phyloP scores from a whole-genome alignment of 2,329 filamentous ascomycete species.

The Aspergillus oerlinghausenensis region DNA sequence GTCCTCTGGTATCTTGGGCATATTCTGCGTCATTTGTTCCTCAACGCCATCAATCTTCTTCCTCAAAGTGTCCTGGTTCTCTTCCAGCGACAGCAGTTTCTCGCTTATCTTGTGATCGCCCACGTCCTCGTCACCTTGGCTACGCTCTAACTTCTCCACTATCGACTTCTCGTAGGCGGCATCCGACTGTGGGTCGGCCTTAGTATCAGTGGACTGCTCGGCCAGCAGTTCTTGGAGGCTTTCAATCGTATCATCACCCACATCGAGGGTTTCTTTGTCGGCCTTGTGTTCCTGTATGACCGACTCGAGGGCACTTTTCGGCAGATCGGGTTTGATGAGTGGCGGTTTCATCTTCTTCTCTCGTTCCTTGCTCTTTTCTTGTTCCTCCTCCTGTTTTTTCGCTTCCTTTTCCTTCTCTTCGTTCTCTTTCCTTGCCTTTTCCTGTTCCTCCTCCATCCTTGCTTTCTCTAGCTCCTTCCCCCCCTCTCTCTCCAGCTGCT shows the following conservation, averaged over 20 bases:
- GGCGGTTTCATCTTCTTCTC: constrained; percentile 18
- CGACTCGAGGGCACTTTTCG: constrained; percentile 40
- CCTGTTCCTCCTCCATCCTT: constrained; percentile 1
- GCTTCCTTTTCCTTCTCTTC: background rate
- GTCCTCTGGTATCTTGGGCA: constrained; percentile 12
- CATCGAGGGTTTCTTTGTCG: constrained; percentile 32
- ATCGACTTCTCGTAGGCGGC: constrained; percentile 30
- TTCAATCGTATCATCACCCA: constrained; percentile 44
- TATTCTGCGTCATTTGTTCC: constrained; percentile 29
- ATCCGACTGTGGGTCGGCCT: constrained; percentile 28
- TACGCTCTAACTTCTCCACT: constrained; percentile 19
- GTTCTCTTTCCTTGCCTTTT: background rate
- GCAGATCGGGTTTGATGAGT: constrained; percentile 35
- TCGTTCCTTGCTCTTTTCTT: background rate
- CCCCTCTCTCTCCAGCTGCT: constrained; percentile 1
- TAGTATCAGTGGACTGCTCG: constrained; percentile 21
- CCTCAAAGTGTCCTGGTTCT: constrained; percentile 39
- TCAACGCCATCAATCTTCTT: constrained; percentile 38
- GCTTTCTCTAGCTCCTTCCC: constrained; percentile 4
- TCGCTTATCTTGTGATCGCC: constrained; percentile 34
- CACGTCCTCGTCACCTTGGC: constrained; percentile 16
- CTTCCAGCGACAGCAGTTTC: constrained; percentile 37
- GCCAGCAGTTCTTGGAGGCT: constrained; percentile 41
- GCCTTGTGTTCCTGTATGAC: constrained; percentile 39
- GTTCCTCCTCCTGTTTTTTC: background rate